Evolutionary conservation across 2,329 filamentous ascomycete species (phyloP), one percentile per base, ranked within the genome.

Genomic region (Eutypa lata): DNA sequence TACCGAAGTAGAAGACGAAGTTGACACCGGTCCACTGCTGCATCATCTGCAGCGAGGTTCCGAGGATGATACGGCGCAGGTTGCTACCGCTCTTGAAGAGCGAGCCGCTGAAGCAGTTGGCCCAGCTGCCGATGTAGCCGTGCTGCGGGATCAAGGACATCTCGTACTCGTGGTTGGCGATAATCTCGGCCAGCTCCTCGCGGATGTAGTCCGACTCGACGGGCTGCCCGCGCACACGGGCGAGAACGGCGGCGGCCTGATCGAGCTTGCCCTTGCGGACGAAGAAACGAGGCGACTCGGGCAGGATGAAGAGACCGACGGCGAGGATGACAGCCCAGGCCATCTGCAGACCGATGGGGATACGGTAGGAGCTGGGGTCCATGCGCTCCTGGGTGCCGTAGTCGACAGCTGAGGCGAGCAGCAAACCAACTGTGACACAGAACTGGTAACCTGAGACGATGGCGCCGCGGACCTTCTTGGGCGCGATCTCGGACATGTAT

Each of bases 91-190:
- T 76, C 53, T 80, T 79, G 56, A 64, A 75, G 58, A 91, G 76
- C 61, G 84, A 81, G 60, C 89, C 82, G 56, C 67, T 82, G 73
- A 89, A 84, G 79, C 83, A 86, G 67, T 79, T 82, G 61, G 75
- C 71, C 91, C 91, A 95, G 66, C 79, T 81, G 62, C 76, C 75
- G 68, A 86, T 76, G 79, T 86, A 90, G 63, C 81, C 80, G 60
- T 76, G 77, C 60, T 79, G 71, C 57, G 88, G 87, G 54, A 89
- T 86, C 54, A 87, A 74, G 48, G 82, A 75, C 62, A 86, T 78
- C 78, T 96, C 91, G 69, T 93, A 91, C 73, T 90, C 89, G 73
- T 93, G 83, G 79, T 95, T 96, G 76, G 90, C 91, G 54, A 94
- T 80, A 60, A 96, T 90, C 76, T 96, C 91, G 43, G 88, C 82